These are phyloP conservation scores for Aspergillus caelatus DNA, from an alignment of 2,329 filamentous ascomycete genomes.

Conservation along the genomic window DNA sequence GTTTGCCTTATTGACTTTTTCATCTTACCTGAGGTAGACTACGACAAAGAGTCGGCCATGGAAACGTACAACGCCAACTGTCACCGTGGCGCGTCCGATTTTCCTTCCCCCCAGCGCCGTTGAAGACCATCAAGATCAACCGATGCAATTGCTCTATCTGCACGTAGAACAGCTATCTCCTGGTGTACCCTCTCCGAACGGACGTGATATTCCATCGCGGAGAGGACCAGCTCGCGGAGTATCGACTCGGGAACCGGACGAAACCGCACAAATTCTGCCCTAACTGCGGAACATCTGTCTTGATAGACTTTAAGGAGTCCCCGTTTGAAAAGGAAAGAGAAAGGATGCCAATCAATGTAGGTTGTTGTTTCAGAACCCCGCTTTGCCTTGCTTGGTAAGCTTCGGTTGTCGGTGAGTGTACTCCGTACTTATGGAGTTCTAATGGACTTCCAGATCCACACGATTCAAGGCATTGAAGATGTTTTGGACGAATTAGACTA, in stretches of 20 bases:
- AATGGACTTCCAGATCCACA: background rate
- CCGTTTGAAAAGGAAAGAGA: background rate
- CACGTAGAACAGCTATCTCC: conserved; percentile 1
- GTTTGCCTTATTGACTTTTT: background rate
- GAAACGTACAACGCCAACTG: background rate
- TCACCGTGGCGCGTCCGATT: conserved; percentile 6
- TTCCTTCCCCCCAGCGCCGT: too few species aligned
- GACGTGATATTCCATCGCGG: background rate
- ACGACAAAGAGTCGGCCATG: background rate
- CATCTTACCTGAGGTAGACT: background rate
- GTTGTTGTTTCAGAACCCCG: background rate
- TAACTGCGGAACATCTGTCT: background rate
- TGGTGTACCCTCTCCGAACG: conserved; percentile 1
- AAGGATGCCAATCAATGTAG: background rate
- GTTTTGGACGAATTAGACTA: background rate
- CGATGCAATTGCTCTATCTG: conserved; percentile 10
- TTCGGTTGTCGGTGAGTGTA: background rate
- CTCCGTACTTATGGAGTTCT: background rate
- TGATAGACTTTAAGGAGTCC: background rate
- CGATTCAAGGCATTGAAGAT: background rate
- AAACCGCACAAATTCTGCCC: conserved; percentile 1
- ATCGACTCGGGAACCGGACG: background rate
- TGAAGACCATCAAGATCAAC: background rate
- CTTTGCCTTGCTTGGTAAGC: background rate
- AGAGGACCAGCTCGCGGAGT: background rate